phyloP scores from a whole-genome alignment of 768 basidiomycete genomes.

The Hysterangium stoloniferum region DNA sequence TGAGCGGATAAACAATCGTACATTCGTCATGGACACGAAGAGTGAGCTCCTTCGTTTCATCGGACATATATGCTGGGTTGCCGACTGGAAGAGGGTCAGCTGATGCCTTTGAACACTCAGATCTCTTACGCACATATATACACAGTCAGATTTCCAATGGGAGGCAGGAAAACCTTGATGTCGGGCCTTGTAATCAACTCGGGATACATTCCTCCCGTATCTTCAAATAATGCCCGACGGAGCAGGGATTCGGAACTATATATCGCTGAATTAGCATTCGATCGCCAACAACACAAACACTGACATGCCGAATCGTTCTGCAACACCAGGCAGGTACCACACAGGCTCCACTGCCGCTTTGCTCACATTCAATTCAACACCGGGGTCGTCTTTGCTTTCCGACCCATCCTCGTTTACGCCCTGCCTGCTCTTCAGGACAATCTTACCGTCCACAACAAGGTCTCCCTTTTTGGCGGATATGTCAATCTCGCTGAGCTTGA shows the following conservation, averaged over 20 bases:
- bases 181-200: conserved; percentile 94
- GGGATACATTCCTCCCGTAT: conserved; percentile 93
- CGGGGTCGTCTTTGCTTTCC: conserved; percentile 48
- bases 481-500: conserved; percentile 93
- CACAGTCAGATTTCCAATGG: conserved; percentile 84
- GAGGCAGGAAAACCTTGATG: conserved; percentile 92
- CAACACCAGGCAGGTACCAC: conserved; percentile 92
- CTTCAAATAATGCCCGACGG: conserved; percentile 90
- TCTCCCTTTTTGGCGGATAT: conserved; percentile 67
- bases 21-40: conserved; percentile 94
- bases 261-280: neutral
- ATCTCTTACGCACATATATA: conserved; percentile 65
- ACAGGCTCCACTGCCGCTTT: conserved; percentile 97
- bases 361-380: conserved; percentile 80
- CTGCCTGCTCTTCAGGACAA: conserved; percentile 66
- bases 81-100: conserved; percentile 48
- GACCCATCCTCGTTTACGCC: conserved; percentile 58
- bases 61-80: conserved; percentile 67
- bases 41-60: conserved; percentile 73
- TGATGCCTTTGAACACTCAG: neutral
- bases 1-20: conserved; percentile 22
- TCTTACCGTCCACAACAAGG: conserved; percentile 69
- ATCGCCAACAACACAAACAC: conserved; percentile 22
- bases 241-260: conserved; percentile 72
- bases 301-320: conserved; percentile 88